Base-by-base conservation (phyloP, 768 basidiomycete species). In the Astraeus odoratus region DNA sequence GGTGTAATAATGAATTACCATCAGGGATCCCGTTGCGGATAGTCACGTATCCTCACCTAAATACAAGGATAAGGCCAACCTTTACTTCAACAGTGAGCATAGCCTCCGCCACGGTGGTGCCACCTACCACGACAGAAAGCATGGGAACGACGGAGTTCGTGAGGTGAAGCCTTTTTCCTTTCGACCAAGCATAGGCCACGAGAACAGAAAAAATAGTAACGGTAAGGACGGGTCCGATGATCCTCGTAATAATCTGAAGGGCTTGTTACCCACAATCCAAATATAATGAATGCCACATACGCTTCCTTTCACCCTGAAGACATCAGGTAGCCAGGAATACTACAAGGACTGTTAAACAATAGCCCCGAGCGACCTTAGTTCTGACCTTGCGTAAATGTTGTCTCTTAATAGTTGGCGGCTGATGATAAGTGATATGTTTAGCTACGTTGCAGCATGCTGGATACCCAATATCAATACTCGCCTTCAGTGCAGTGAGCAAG, bases 261-360 rank as follows among this genome's bases (percentile, higher is more conserved):
- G 18, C 8, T 16, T 42, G 29, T 39, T 27, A 35, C 20, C 18
- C 39, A 33, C 39, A 15, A 37, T 19, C 19, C 15, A n/a, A 42
- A 37, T 23, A 19, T 34, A 29, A 8, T 53, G 12, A 15, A n/a
- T 37, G 25, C 24, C 20, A 70, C 82, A 54, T 60, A 90, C 86
- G 51, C 84, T 89, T 53, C 87, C 86, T 71, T 90, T 81, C 51
- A 92, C 44, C 31, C 90, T 78, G 35, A 93, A 70, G 16, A 93
- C 86, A 63, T 93, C 91, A 2, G 90, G 87, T 10, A 93, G 69
- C 90, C 91, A 94, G 13, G 86, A 87, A 59, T 88, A 90, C 86
- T 88, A 47, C 16, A 42, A 43, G 42, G 37, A 30, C 46, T 18
- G 38, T 39, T 37, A 10, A 44, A 24, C 43, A 48, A 27, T 10